Evolutionary conservation across 1,284 basidiomycete species (phyloP).

Genomic region (Trichosporon coremiiforme): DNA sequence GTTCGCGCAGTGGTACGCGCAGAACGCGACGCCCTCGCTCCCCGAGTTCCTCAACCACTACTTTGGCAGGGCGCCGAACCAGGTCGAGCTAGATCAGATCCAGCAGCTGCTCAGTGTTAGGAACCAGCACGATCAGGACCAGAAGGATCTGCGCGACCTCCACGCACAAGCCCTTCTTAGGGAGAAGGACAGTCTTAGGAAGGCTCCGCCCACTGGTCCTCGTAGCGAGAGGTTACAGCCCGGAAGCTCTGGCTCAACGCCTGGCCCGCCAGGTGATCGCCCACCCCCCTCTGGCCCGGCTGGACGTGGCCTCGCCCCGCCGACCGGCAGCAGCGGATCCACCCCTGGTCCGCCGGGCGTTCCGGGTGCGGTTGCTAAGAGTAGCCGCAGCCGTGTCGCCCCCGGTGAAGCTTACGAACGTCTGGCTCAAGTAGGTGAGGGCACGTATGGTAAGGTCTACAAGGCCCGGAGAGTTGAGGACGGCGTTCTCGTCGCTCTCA

Average conservation of each 20-base stretch:
- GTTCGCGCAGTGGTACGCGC: constrained; percentile 44
- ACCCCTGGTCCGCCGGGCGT: neutral
- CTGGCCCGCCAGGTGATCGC: neutral
- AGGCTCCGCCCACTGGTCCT: constrained; percentile 5
- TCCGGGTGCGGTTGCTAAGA: neutral
- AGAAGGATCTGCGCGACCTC: constrained; percentile 33
- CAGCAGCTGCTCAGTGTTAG: constrained; percentile 36
- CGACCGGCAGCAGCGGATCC: neutral
- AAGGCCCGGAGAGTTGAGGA: constrained; percentile 85
- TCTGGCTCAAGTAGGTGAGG: constrained; percentile 93
- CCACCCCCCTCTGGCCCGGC: neutral
- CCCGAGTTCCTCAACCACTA: constrained; percentile 46
- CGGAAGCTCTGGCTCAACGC: neutral
- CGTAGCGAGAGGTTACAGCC: constrained; percentile 5
- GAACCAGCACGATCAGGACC: constrained; percentile 33
- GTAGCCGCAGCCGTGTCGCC: neutral
- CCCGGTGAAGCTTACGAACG: constrained; percentile 71
- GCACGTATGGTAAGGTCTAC: constrained; percentile 99
- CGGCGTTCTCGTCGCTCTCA: constrained; percentile 81
- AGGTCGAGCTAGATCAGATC: constrained; percentile 42
- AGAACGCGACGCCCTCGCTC: constrained; percentile 36
- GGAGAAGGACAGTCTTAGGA: constrained; percentile 16
- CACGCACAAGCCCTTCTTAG: constrained; percentile 28
- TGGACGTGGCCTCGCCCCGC: neutral
- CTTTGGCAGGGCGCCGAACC: constrained; percentile 42